phyloP scores from a whole-genome alignment of 345 rosid species.

The Trapa incisa region DNA sequence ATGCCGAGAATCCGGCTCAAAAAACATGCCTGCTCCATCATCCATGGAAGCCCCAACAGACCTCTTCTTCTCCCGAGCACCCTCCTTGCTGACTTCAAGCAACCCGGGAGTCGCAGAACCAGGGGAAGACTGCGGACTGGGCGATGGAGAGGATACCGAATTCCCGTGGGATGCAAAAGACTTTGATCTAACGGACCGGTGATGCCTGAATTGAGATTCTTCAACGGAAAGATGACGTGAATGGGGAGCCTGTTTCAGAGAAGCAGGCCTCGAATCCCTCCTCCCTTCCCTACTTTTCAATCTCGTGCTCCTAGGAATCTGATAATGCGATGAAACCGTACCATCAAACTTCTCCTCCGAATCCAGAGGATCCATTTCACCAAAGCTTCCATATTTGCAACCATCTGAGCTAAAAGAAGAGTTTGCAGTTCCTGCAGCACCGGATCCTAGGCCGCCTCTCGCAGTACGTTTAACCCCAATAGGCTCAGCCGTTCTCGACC shows the following conservation, averaged over 20 bases:
- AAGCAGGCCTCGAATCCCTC: slow-evolving; percentile 11
- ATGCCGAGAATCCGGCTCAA: background rate
- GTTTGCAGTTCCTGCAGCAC: slow-evolving; percentile 17
- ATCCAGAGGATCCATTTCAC: slow-evolving; percentile 16
- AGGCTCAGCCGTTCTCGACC: slow-evolving; percentile 17
- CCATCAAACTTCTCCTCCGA: slow-evolving; percentile 27
- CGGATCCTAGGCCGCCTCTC: slow-evolving; percentile 20
- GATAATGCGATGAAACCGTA: slow-evolving; percentile 20
- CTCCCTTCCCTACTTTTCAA: slow-evolving; percentile 31
- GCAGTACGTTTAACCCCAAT: slow-evolving; percentile 15
- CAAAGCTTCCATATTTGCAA: slow-evolving; percentile 19
- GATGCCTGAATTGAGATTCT: slow-evolving; percentile 35
- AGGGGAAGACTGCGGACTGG: slow-evolving; percentile 30
- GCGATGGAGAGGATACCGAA: slow-evolving; percentile 26
- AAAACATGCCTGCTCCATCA: background rate
- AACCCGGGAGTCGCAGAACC: slow-evolving; percentile 27
- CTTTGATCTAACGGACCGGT: slow-evolving; percentile 32
- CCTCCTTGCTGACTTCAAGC: slow-evolving; percentile 22
- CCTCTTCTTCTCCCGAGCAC: slow-evolving; percentile 23
- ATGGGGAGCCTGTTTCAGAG: slow-evolving; percentile 19
- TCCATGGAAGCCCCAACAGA: slow-evolving; percentile 12
- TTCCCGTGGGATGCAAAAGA: slow-evolving; percentile 35
- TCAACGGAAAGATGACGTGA: slow-evolving; percentile 53
- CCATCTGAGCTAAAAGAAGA: slow-evolving; percentile 16
- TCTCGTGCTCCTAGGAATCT: slow-evolving; percentile 29